Base-by-base conservation (phyloP, 2,329 filamentous ascomycete species). In the Sodiomyces alkalinus region DNA sequence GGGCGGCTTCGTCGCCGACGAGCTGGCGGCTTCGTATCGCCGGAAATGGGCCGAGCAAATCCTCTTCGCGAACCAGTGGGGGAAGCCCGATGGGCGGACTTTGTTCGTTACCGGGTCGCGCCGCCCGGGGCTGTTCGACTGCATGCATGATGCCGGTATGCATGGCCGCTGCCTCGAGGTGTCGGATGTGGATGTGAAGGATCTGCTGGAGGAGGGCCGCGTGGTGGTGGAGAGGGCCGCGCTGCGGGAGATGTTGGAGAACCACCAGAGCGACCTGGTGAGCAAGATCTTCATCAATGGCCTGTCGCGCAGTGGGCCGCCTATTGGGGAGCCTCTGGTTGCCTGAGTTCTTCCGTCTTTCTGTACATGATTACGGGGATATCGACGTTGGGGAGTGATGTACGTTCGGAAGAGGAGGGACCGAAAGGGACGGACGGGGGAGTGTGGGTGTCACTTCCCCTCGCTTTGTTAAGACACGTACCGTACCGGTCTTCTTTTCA, bases 131-230 rank as follows among this genome's bases (percentile, higher is more conserved):
- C 58, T 94, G 27, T 77, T 74, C 40, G 63, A 63, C 20, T 74
- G 76, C 19, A 60, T 93, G 46, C 64, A 68, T 28, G 57, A 68
- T 33, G 55, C 76, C 36, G 68, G 66, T 7, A 58, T 68, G 44
- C 68, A 85, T 36, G 82, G 80, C 13, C 68, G 73, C 31, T 76
- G 77, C 7, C 58, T 85, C 41, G 66, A 70, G 32, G 61, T 77
- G 33, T 59, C 66, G n/a, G 79, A 92, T 37, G 82, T 98, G 19
- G 90, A 96, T 54, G 83, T 98, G 37, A 98, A 96, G 68, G 81
- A 96, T 51, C 55, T 98, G 38, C 57, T 98, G 40, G 81, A 90
- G 59, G 74, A 77, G 30, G 80, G 80, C 30, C 74, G 85, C 44
- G 60, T 98, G 35, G 74, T 98, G 34, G 73, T 98, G 44, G 90